A percentile compares a stretch with the other conserved stretches of the same genome.
phyloP scores from a whole-genome alignment of 1,284 basidiomycete genomes.

The Ganoderma resinaceum region DNA sequence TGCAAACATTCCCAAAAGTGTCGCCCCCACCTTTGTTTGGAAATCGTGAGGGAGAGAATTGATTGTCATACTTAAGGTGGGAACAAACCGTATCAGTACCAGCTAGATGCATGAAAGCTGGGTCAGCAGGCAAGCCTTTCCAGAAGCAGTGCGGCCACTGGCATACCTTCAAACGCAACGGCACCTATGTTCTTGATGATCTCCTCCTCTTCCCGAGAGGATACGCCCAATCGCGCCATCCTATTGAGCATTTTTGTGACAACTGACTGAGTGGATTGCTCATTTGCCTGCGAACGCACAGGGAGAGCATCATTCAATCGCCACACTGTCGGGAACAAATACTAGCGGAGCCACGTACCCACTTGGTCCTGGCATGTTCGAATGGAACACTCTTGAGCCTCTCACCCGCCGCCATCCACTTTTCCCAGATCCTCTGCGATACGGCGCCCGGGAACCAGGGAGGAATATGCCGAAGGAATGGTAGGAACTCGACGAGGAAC shows the following conservation, averaged over 20 bases:
- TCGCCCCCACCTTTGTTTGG: slow-evolving; percentile 32
- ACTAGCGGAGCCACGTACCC: not conserved
- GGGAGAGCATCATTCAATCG: too few species aligned
- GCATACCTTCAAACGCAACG: slow-evolving; percentile 20
- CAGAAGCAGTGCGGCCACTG: too few species aligned
- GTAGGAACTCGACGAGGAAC: slow-evolving; percentile 23
- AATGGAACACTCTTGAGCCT: slow-evolving; percentile 7
- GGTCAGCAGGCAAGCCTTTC: not conserved
- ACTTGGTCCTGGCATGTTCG: not conserved
- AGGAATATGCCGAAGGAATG: slow-evolving; percentile 22
- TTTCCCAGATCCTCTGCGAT: slow-evolving; percentile 13
- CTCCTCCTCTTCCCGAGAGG: not conserved
- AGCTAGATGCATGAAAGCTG: not conserved
- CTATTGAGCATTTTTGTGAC: not conserved
- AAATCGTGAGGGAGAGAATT: not conserved
- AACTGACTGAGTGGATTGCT: not conserved
- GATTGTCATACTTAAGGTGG: not conserved
- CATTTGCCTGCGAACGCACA: not conserved
- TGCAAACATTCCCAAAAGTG: slow-evolving; percentile 28
- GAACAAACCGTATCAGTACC: slow-evolving; percentile 26
- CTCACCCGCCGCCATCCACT: slow-evolving; percentile 10
- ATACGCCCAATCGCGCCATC: not conserved
- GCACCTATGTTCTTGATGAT: slow-evolving; percentile 12
- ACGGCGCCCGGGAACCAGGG: slow-evolving; percentile 22
- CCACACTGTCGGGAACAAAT: not conserved